Conservation (phyloP, 495 filamentous ascomycete species). For the Haplographium delicatum region DNA sequence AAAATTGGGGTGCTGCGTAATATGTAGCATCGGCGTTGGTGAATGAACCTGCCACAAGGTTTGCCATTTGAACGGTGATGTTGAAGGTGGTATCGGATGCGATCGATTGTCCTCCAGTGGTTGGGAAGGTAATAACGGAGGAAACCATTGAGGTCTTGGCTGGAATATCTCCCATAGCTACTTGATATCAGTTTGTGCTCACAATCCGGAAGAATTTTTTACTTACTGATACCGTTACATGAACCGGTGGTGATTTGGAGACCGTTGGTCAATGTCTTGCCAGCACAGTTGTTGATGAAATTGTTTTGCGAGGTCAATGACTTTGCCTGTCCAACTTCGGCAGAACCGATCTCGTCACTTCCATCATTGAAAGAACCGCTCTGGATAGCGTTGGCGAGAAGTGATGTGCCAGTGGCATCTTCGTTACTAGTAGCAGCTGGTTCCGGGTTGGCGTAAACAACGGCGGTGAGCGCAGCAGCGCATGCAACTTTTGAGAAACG, state of each 20-base stretch:
- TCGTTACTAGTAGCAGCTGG: not conserved
- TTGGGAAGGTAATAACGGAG: conserved; percentile 53
- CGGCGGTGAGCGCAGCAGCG: conserved; percentile 18
- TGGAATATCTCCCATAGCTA: conserved; percentile 66
- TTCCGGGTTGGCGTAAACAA: conserved; percentile 12
- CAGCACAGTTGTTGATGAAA: conserved; percentile 66
- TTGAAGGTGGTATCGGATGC: conserved; percentile 47
- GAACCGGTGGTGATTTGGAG: conserved; percentile 58
- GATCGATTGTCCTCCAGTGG: conserved; percentile 41
- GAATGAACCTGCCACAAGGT: conserved; percentile 61
- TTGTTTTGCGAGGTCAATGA: conserved; percentile 35
- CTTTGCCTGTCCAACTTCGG: conserved; percentile 17
- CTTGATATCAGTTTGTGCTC: not conserved
- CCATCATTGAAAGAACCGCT: conserved; percentile 23
- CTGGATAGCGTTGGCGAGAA: conserved; percentile 19
- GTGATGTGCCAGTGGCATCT: conserved; percentile 10
- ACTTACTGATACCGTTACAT: conserved; percentile 67
- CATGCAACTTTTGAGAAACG: conserved; percentile 18
- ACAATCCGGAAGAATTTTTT: conserved; percentile 27
- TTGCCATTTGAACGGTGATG: conserved; percentile 52
- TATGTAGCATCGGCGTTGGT: conserved; percentile 60
- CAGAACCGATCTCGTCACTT: conserved; percentile 16
- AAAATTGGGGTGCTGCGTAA: conserved; percentile 62
- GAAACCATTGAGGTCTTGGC: conserved; percentile 60
- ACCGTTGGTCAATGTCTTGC: conserved; percentile 66